These are phyloP conservation scores for Trypanosoma cruzi DNA, from an alignment of 208 protist species.

Conservation along the genomic window DNA sequence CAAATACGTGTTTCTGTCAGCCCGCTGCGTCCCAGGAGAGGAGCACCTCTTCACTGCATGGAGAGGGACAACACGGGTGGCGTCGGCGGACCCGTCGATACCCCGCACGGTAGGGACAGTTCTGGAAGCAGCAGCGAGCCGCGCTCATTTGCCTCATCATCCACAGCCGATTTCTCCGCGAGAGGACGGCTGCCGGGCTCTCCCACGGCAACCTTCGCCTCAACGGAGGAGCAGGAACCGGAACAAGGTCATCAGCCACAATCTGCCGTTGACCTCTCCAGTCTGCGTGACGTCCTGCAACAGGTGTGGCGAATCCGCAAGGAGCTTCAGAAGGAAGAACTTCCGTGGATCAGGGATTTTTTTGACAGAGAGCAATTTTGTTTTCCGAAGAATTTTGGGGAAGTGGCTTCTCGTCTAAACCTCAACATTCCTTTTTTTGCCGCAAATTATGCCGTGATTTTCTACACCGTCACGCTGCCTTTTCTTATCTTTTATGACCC, in stretches of 20 bases:
- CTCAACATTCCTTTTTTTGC: conserved; percentile 87
- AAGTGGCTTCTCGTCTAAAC: conserved; percentile 59
- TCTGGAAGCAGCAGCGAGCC: neutral
- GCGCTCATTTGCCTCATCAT: neutral
- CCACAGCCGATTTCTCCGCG: neutral
- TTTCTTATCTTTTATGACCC: conserved; percentile 69
- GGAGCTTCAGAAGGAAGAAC: conserved; percentile 50
- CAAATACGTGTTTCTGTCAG: neutral
- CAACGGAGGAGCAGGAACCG: neutral
- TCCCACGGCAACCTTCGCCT: neutral
- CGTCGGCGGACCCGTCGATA: neutral
- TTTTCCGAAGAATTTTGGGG: conserved; percentile 42
- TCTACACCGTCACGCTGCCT: conserved; percentile 54
- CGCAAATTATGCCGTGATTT: conserved; percentile 77
- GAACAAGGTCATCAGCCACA: neutral
- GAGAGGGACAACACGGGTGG: neutral
- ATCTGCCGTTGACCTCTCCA: neutral
- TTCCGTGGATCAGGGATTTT: conserved; percentile 81
- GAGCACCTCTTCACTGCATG: neutral
- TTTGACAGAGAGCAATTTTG: conserved; percentile 54
- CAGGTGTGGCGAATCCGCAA: conserved; percentile 21
- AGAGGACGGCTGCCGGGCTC: neutral
- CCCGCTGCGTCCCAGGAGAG: neutral
- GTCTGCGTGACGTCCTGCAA: neutral
- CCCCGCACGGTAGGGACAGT: neutral